Evolutionary conservation across 1,139 yeast species (phyloP).

Genomic region (Yamadazyma sp.): DNA sequence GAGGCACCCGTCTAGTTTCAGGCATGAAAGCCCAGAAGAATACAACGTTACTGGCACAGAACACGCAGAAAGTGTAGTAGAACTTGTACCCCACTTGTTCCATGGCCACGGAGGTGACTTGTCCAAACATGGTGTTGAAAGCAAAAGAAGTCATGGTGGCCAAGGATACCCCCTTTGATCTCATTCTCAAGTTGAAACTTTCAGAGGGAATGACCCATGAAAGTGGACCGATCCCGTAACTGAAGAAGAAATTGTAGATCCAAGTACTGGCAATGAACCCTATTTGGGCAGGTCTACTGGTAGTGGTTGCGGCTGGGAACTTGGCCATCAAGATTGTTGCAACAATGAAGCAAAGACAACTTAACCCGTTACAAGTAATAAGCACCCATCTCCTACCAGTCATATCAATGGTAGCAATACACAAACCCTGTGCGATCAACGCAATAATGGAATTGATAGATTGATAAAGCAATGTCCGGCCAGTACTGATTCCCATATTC

Average conservation of each 20-base stretch:
- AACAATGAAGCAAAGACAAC: slow-evolving; percentile 22
- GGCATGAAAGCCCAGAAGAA: slow-evolving; percentile 28
- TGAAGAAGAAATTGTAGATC: slow-evolving; percentile 29
- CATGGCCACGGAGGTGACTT: slow-evolving; percentile 37
- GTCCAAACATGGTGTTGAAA: slow-evolving; percentile 36
- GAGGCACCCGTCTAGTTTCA: slow-evolving; percentile 24
- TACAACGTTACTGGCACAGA: slow-evolving; percentile 25
- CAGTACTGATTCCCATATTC: slow-evolving; percentile 19
- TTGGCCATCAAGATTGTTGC: slow-evolving; percentile 48
- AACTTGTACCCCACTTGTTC: slow-evolving; percentile 14
- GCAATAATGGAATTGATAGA: slow-evolving; percentile 58
- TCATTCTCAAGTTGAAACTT: slow-evolving; percentile 24
- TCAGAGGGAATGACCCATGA: slow-evolving; percentile 27
- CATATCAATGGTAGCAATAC: slow-evolving; percentile 29
- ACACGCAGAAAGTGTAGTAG: slow-evolving; percentile 19
- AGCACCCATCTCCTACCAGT: slow-evolving; percentile 19
- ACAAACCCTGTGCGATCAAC: slow-evolving; percentile 31
- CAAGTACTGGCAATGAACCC: slow-evolving; percentile 35
- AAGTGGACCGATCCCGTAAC: slow-evolving; percentile 34
- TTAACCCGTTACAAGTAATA: slow-evolving; percentile 11
- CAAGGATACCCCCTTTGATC: slow-evolving; percentile 32
- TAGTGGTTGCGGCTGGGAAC: slow-evolving; percentile 17
- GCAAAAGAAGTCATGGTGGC: slow-evolving; percentile 28
- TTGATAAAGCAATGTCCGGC: slow-evolving; percentile 30
- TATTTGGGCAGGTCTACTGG: slow-evolving; percentile 17